phyloP scores from a whole-genome alignment of 495 filamentous ascomycete genomes.

The Daldinia loculata region DNA sequence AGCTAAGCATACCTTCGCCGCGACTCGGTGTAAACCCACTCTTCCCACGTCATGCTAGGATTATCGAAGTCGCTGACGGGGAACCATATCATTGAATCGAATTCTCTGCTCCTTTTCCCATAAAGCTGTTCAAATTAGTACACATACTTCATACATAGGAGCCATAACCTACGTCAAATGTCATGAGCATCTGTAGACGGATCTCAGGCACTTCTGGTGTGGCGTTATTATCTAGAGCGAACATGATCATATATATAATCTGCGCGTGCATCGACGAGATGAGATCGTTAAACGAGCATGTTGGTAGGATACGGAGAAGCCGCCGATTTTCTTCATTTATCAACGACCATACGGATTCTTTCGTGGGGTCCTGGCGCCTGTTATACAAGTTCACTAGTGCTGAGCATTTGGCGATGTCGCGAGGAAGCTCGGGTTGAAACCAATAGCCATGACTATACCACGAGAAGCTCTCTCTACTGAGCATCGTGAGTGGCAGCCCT shows the following conservation, averaged over 20 bases:
- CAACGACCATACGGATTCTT: conserved; percentile 16
- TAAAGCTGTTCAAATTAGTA: conserved; percentile 15
- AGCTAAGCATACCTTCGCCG: conserved; percentile 33
- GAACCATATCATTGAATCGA: conserved; percentile 22
- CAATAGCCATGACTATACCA: conserved; percentile 37
- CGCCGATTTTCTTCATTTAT: conserved; percentile 28
- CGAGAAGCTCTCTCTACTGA: conserved; percentile 33
- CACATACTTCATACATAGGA: not conserved
- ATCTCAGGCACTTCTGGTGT: conserved; percentile 14
- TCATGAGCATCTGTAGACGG: conserved; percentile 34
- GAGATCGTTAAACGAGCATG: conserved; percentile 11
- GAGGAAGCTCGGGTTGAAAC: conserved; percentile 32
- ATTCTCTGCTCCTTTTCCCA: conserved; percentile 15
- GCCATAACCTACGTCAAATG: conserved; percentile 24
- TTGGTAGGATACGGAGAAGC: conserved; percentile 17
- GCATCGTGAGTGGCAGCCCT: conserved; percentile 33
- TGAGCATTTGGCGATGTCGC: conserved; percentile 23
- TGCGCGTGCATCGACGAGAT: conserved; percentile 19
- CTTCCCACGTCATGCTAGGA: conserved; percentile 38
- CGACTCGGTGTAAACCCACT: conserved; percentile 33
- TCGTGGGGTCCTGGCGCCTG: not conserved
- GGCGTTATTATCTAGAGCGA: conserved; percentile 14
- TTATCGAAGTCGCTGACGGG: conserved; percentile 20
- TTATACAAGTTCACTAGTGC: conserved; percentile 20
- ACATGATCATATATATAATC: conserved; percentile 32